Evolutionary conservation across 257 asterid species (phyloP).

Genomic region (Solanum acaule): DNA sequence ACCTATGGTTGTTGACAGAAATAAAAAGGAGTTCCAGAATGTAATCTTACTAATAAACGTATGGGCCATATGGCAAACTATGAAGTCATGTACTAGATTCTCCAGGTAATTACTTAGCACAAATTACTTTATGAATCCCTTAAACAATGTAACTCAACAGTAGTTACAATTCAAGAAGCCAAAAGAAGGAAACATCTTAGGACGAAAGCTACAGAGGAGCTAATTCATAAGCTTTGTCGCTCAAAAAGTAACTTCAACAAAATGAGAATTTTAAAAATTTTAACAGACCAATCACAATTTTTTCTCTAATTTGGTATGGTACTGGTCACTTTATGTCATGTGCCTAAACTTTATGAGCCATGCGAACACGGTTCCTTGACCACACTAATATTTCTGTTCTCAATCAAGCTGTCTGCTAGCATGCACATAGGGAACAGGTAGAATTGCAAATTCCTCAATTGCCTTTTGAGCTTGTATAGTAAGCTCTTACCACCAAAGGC

Average conservation of each 20-base stretch:
- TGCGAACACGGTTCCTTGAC: background rate
- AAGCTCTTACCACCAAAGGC: background rate
- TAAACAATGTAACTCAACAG: background rate
- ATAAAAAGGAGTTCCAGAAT: background rate
- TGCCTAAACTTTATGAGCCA: background rate
- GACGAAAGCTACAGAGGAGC: background rate
- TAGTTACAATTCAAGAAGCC: background rate
- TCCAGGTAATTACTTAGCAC: background rate
- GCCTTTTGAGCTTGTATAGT: background rate
- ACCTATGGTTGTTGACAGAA: background rate
- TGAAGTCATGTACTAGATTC: background rate
- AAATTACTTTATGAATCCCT: background rate
- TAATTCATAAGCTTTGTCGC: background rate
- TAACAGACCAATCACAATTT: background rate
- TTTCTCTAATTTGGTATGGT: background rate
- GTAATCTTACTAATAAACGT: background rate
- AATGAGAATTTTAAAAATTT: background rate
- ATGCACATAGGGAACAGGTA: background rate
- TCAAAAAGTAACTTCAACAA: background rate
- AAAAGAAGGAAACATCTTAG: background rate
- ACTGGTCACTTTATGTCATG: background rate
- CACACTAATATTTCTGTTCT: background rate
- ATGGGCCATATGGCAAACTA: background rate
- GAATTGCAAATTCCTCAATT: background rate
- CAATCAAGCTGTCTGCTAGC: background rate